Percentiles rank a stretch among this genome's conserved stretches.
phyloP scores from a whole-genome alignment of 139 green algal genomes.

The Coccomyxa sp. region DNA sequence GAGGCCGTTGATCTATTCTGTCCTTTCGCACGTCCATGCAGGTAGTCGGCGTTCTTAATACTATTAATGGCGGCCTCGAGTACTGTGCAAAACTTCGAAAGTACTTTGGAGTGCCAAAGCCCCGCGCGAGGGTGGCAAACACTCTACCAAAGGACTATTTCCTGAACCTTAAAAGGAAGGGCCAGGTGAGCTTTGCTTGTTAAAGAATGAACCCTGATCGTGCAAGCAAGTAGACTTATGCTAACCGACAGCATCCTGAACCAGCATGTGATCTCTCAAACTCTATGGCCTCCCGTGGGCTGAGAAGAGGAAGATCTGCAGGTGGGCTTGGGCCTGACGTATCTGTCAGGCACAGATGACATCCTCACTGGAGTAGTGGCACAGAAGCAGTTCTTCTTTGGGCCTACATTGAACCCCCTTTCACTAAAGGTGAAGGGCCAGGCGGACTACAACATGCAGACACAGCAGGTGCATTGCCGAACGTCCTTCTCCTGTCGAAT shows the following conservation, averaged over 20 bases:
- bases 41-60: slow-evolving; percentile 9
- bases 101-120: neutral
- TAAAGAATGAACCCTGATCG: neutral
- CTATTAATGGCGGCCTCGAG: neutral
- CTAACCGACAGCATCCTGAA: neutral
- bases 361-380: neutral
- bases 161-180: neutral
- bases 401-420: no score
- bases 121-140: neutral
- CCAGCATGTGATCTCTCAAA: neutral
- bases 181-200: neutral
- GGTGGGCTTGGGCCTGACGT: slow-evolving; percentile 1
- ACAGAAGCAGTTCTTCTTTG: neutral
- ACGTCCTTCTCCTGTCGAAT: neutral
- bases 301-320: neutral
- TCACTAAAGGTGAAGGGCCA: neutral
- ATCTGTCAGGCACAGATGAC: slow-evolving; percentile 5
- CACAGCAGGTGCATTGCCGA: neutral
- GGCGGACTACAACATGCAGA: slow-evolving; percentile 3
- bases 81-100: neutral
- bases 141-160: neutral
- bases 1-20: no score
- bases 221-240: neutral
- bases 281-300: neutral
- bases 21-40: neutral